Evolutionary conservation across 1,139 yeast genomes (phyloP), one percentile per base, ranked within the genome.

Genomic region (Geotrichum aggregatum): DNA sequence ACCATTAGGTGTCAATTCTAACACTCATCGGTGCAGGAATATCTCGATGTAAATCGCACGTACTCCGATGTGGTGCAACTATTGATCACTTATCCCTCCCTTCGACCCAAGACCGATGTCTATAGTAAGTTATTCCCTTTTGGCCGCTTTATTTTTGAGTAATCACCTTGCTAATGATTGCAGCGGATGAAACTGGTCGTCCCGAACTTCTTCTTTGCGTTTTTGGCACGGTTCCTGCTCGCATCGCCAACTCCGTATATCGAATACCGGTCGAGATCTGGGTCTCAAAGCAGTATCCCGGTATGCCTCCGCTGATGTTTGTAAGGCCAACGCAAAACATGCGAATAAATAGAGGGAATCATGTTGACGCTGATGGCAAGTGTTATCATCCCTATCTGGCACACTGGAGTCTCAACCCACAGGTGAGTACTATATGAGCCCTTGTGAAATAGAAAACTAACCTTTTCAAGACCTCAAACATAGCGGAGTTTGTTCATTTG

Each of bases 281-380:
- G 95, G 64, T 91, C 1, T 95, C 96, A 0, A 75, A 76, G 36
- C 71, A 75, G 26, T 87, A 87, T 61, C 96, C 96, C 0, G 63
- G 61, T 26, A 52, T 34, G n/a, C 76, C 82, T 1, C 97, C 97
- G 0, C 62, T 80, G 21, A 76, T 80, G 0, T 84, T 74, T 63
- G 78, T 88, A 6, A 72, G 76, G 24, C 82, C 85, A 0, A 69
- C 76, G 1, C 73, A 74, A 40, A 73, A 72, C 22, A 73, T 69
- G 77, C 69, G 66, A 51, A 68, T 82, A 50, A 75, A 71, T 43
- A 85, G 89, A 0, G 84, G 85, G 22, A 84, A 82, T 59, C 74
- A 79, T 61, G 79, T 87, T 2, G 95, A 87, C 64, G 69, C 79
- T n/a, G 86, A 77, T 65, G 96, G 96, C 1, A 69, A 72, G 46